Evolutionary conservation across 148 eudicot genomes (phyloP).

Genomic region (Diospyros kaki): DNA sequence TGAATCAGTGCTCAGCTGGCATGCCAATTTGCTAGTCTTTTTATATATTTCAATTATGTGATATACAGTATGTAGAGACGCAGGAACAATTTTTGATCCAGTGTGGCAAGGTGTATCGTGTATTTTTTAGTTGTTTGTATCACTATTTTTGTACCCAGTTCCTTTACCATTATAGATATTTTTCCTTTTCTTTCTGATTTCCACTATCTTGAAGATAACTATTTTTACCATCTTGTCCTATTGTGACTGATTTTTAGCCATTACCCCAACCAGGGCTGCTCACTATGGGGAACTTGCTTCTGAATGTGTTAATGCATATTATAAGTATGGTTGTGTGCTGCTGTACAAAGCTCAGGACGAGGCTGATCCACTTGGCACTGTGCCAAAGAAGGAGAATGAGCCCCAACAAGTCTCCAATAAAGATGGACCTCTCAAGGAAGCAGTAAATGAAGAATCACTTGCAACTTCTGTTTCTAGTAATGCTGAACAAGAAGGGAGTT

Average conservation of each 20-base stretch:
- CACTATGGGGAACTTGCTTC: slow-evolving; percentile 85
- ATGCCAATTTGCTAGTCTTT: neutral
- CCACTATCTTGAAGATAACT: neutral
- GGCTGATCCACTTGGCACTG: slow-evolving; percentile 70
- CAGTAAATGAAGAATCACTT: slow-evolving; percentile 44
- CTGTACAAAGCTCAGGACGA: slow-evolving; percentile 94
- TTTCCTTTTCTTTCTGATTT: neutral
- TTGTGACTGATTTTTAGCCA: neutral
- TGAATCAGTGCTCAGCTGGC: neutral
- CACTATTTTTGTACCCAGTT: neutral
- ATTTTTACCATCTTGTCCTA: neutral
- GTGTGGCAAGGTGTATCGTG: neutral
- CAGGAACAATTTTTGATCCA: neutral
- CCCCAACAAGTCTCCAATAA: slow-evolving; percentile 40
- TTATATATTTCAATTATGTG: neutral
- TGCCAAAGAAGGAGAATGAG: slow-evolving; percentile 82
- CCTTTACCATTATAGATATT: slow-evolving; percentile 1
- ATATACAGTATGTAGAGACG: neutral
- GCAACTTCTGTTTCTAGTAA: slow-evolving; percentile 54
- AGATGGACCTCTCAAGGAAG: slow-evolving; percentile 38
- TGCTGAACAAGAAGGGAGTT: slow-evolving; percentile 35
- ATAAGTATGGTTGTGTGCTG: slow-evolving; percentile 82
- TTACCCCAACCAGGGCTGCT: slow-evolving; percentile 43
- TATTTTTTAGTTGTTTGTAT: neutral
- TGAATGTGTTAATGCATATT: slow-evolving; percentile 72